phyloP scores from a whole-genome alignment of 441 rosid genomes.

The Codiaeum variegatum region DNA sequence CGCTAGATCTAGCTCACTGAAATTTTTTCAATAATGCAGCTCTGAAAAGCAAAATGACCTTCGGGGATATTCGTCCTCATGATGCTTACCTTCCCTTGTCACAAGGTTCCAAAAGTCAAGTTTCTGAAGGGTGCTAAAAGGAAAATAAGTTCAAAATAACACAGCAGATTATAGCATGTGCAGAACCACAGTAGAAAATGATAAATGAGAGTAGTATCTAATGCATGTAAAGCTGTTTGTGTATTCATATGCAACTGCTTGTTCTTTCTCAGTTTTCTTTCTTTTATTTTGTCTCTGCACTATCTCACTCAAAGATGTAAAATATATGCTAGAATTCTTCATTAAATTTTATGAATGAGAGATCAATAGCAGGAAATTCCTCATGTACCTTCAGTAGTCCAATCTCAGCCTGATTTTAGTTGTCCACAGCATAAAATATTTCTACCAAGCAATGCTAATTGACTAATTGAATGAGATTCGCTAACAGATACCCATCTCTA shows the following conservation, averaged over 20 bases:
- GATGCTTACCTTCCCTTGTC: constrained; percentile 18
- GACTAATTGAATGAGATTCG: background rate
- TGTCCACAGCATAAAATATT: background rate
- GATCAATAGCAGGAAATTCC: background rate
- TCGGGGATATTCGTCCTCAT: constrained; percentile 38
- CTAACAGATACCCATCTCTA: background rate
- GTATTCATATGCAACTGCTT: constrained; percentile 2
- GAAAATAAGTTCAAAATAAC: background rate
- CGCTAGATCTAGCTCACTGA: constrained; percentile 17
- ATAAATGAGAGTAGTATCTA: background rate
- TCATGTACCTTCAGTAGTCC: constrained; percentile 1
- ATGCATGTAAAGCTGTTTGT: background rate
- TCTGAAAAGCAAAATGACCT: constrained; percentile 25
- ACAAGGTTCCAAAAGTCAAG: background rate
- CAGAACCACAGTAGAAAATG: background rate
- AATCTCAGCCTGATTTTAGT: constrained; percentile 1
- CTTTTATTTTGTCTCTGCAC: background rate
- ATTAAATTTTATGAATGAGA: constrained; percentile 10
- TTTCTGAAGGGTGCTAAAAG: constrained; percentile 6
- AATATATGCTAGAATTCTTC: background rate
- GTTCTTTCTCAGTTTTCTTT: background rate
- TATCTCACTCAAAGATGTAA: constrained; percentile 9
- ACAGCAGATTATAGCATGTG: background rate
- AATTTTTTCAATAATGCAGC: constrained; percentile 34
- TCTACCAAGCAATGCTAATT: background rate